Evolutionary conservation across 2,329 filamentous ascomycete species (phyloP), one percentile per base, ranked within the genome.

Genomic region (Fusarium sp.): DNA sequence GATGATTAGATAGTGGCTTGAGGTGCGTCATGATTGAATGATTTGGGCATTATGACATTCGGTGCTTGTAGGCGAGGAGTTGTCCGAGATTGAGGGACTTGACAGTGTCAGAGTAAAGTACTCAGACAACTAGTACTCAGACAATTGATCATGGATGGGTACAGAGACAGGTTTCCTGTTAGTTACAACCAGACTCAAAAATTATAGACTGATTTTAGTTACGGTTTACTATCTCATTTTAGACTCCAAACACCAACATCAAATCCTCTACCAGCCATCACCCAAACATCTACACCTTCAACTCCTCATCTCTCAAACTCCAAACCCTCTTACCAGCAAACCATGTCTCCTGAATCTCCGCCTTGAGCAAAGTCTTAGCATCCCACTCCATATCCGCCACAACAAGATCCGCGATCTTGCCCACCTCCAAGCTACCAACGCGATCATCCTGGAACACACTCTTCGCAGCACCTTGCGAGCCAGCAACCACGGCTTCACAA

Each of bases 391-490:
- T 77, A 47, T 81, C 79, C 5, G 80, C 72, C 6, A 79, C 72
- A 4, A 85, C 84, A 55, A 90, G 85, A 71, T 90, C 87, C 3
- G 88, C 88, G 67, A 81, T 76, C 78, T 84, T 83, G 0, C 87
- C 88, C 3, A 77, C 77, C 69, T 83, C 82, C 45, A 90, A 71
- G 45, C 80, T 83, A 1, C 88, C 88, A 3, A 85, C 78, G 59
- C 83, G 78, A 6, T 72, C 74, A 1, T 81, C 77, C 24, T 89
- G 87, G 6, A 87, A 89, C 24, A 83, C 85, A 43, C 84, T 86
- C 69, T 83, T 84, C 2, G 88, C 87, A 14, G 84, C 83, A 0
- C 88, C 88, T 30, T 77, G 76, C 2, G 86, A 86, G 0, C 82
- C 87, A 10, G 86, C 87, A 6, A 81, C 81, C 1, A 89, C 78